A percentile compares a stretch with the other conserved stretches of the same genome.
Evolutionary conservation across 2,329 filamentous ascomycete species (phyloP).

Genomic region (Lasiodiplodia hormozganensis): DNA sequence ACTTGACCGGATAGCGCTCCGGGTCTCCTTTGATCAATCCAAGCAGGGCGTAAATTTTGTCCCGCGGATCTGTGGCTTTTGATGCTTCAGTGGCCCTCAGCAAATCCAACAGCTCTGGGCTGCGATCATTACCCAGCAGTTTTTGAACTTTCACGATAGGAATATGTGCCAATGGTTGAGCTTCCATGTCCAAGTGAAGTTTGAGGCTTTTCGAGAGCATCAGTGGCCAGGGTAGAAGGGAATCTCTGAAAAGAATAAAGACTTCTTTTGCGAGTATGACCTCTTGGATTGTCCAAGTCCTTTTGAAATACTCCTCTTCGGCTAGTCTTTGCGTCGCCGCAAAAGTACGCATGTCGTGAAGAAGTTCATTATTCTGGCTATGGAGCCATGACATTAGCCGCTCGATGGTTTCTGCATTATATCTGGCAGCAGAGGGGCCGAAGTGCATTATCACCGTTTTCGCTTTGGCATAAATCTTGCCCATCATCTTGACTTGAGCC

Average conservation of each 20-base stretch:
- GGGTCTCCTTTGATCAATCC: not conserved
- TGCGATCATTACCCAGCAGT: not conserved
- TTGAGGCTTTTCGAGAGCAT: not conserved
- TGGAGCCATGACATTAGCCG: no score
- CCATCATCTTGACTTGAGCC: not conserved
- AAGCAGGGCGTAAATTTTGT: not conserved
- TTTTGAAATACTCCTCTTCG: not conserved
- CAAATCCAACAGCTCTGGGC: not conserved
- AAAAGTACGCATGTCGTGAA: no score
- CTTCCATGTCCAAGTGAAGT: no score
- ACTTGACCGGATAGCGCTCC: not conserved
- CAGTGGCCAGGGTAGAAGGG: not conserved
- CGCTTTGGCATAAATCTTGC: not conserved
- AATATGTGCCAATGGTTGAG: no score
- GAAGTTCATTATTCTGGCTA: no score
- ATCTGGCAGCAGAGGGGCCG: no score
- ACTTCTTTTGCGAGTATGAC: not conserved
- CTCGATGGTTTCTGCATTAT: no score
- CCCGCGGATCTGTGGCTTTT: not conserved
- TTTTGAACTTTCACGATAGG: no score
- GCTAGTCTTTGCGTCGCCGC: no score
- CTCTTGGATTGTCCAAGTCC: not conserved
- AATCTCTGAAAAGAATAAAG: not conserved
- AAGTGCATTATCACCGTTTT: not conserved
- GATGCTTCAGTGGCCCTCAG: accelerated